Percentiles rank a stretch among this genome's conserved stretches.
Conservation (phyloP, 257 asterid species). For the Rauvolfia tetraphylla region DNA sequence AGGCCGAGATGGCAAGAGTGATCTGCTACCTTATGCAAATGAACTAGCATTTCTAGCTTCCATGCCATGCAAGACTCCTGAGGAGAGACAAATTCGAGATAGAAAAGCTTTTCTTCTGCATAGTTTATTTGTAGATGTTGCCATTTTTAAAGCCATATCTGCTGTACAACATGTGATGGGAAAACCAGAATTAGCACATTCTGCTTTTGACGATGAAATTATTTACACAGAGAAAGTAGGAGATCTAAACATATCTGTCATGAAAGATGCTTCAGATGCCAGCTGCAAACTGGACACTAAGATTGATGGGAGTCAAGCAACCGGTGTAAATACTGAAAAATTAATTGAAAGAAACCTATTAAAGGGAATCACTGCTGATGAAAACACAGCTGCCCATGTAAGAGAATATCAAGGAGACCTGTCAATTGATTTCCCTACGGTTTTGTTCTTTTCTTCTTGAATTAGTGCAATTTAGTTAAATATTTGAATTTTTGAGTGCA, state of each 20-base stretch:
- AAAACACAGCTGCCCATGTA: constrained; percentile 93
- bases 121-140: constrained; percentile 88
- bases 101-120: constrained; percentile 95
- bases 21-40: constrained; percentile 75
- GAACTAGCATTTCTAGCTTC: constrained; percentile 76
- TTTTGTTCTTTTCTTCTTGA: neutral
- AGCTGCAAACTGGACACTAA: constrained; percentile 86
- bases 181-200: constrained; percentile 46
- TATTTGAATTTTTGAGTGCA: constrained; percentile 29
- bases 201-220: constrained; percentile 32
- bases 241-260: constrained; percentile 70
- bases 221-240: constrained; percentile 60
- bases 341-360: constrained; percentile 82
- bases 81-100: constrained; percentile 92
- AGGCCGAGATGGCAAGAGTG: constrained; percentile 82
- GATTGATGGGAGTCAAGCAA: constrained; percentile 81
- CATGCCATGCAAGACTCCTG: constrained; percentile 94
- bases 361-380: constrained; percentile 96
- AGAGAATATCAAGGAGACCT: constrained; percentile 27
- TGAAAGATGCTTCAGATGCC: constrained; percentile 73
- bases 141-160: constrained; percentile 78
- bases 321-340: constrained; percentile 51
- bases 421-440: neutral
- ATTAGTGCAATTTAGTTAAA: neutral
- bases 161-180: constrained; percentile 66